A percentile compares a stretch with the other conserved stretches of the same genome.
Conservation (phyloP, 306 rosid species). For the Oemleria cerasiformis region DNA sequence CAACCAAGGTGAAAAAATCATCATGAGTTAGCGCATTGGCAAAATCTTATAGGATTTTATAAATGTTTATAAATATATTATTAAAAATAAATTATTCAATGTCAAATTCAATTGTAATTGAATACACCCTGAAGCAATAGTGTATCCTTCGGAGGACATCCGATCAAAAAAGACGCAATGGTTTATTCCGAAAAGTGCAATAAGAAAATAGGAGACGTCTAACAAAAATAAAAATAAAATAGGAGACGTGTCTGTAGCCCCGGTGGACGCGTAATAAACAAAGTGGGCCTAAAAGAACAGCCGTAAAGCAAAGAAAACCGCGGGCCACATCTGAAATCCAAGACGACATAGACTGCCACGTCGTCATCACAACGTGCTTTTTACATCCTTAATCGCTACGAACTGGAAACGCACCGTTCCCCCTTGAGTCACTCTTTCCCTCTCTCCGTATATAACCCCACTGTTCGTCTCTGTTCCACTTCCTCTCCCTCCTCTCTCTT, state of each 20-base stretch:
- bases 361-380: conserved; percentile 4
- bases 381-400: conserved; percentile 14
- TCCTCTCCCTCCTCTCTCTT: background rate
- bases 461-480: background rate
- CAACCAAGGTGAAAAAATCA: too few species aligned
- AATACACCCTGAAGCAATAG: too few species aligned
- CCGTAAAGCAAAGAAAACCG: conserved; percentile 5
- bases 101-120: too few species aligned
- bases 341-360: conserved; percentile 18
- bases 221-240: too few species aligned
- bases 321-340: background rate
- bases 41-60: too few species aligned
- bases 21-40: too few species aligned
- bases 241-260: conserved; percentile 2
- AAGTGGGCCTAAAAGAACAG: background rate
- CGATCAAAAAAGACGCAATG: too few species aligned
- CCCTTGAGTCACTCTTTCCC: background rate
- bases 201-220: background rate
- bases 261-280: background rate
- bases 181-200: background rate
- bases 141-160: too few species aligned
- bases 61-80: too few species aligned
- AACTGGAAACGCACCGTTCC: conserved; percentile 11
- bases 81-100: too few species aligned
- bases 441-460: background rate